Conservation (phyloP, 2,329 filamentous ascomycete genomes). For the Apiospora phragmitis region DNA sequence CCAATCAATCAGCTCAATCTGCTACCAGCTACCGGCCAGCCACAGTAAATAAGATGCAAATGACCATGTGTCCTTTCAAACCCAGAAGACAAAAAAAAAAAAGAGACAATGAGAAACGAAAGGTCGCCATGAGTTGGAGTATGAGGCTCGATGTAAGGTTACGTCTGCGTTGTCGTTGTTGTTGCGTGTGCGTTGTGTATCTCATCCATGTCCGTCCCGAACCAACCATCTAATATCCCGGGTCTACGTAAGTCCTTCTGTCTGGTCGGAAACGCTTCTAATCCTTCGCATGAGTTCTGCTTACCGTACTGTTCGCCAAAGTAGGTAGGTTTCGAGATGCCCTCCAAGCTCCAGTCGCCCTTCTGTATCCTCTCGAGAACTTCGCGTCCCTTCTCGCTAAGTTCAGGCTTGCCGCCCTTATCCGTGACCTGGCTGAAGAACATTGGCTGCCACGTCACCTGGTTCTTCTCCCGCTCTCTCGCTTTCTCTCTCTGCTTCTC, state of each 20-base stretch:
- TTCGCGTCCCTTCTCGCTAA: slow-evolving; percentile 53
- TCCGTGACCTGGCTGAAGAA: slow-evolving; percentile 73
- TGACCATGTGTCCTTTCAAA: background rate
- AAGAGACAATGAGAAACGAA: background rate
- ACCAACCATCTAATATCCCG: background rate
- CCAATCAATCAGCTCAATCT: background rate
- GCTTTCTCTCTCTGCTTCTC: slow-evolving; percentile 86
- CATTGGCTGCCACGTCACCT: slow-evolving; percentile 76
- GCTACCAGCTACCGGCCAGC: slow-evolving; percentile 4
- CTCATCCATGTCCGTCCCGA: background rate
- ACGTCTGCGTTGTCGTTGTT: background rate
- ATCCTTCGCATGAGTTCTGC: background rate
- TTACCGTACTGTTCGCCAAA: background rate
- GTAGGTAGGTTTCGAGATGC: slow-evolving; percentile 36
- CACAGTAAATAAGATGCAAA: slow-evolving; percentile 9
- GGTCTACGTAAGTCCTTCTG: background rate
- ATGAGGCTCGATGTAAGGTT: background rate
- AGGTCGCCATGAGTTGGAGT: background rate
- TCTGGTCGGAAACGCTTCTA: background rate
- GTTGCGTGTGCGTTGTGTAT: slow-evolving; percentile 5
- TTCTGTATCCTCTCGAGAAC: slow-evolving; percentile 54
- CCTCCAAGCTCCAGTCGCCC: slow-evolving; percentile 52
- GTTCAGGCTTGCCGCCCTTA: slow-evolving; percentile 55
- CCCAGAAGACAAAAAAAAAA: background rate
- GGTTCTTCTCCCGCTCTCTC: slow-evolving; percentile 70